Conservation (phyloP, 352 stramenopile genomes). For the Phytophthora cactorum region DNA sequence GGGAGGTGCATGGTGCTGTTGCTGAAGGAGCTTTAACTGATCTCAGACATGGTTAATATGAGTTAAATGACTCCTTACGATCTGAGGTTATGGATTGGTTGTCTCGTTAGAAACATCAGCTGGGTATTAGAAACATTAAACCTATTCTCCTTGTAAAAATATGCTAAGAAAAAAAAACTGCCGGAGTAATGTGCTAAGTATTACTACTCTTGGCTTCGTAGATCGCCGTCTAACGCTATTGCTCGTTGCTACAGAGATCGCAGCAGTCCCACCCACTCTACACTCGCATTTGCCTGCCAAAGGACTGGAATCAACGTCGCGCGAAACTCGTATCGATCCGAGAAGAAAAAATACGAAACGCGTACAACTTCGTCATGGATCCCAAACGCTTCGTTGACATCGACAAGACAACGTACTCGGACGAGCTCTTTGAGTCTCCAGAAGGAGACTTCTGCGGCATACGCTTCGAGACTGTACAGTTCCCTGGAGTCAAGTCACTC, state of each 20-base stretch:
- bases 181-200: too few species aligned
- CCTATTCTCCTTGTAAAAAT: too few species aligned
- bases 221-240: not conserved
- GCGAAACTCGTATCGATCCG: constrained; percentile 18
- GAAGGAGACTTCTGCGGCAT: constrained; percentile 32
- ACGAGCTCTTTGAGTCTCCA: constrained; percentile 32
- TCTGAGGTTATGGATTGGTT: too few species aligned
- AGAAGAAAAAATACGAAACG: constrained; percentile 21
- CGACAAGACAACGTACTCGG: constrained; percentile 24
- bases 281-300: constrained; percentile 19
- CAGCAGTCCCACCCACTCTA: constrained; percentile 26
- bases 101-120: too few species aligned
- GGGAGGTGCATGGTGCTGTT: too few species aligned
- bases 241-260: constrained; percentile 4
- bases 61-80: too few species aligned
- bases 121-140: too few species aligned
- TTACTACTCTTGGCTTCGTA: not conserved
- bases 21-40: too few species aligned
- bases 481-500: constrained; percentile 31
- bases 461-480: constrained; percentile 29
- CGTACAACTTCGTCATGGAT: constrained; percentile 26
- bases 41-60: too few species aligned
- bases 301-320: constrained; percentile 13
- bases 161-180: too few species aligned
- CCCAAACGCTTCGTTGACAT: constrained; percentile 12